Conservation (phyloP, 225 moss, liverwort and hornwort genomes). For the Rhytidiadelphus loreus region DNA sequence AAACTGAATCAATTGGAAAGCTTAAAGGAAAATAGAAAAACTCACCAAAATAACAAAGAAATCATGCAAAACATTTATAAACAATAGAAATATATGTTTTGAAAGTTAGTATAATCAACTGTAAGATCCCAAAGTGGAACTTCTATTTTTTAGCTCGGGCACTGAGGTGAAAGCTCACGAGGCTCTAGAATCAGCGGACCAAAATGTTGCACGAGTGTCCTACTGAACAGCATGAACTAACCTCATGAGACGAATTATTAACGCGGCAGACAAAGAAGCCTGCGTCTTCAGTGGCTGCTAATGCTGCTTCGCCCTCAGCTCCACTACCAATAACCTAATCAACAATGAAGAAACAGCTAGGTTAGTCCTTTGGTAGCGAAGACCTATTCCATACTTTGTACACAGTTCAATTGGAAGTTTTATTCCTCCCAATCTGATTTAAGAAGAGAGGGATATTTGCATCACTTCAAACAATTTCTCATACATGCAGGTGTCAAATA, state of each 20-base stretch:
- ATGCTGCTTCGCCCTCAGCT: slow-evolving; percentile 32
- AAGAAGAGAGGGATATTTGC: background rate
- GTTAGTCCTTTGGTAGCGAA: background rate
- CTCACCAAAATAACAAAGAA: background rate
- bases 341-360: background rate
- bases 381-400: background rate
- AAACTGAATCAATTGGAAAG: background rate
- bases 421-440: background rate
- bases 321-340: slow-evolving; percentile 61
- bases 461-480: background rate
- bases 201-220: background rate
- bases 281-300: slow-evolving; percentile 27
- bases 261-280: slow-evolving; percentile 68
- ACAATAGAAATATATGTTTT: background rate
- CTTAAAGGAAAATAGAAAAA: background rate
- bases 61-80: background rate
- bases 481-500: background rate
- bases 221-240: background rate
- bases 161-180: background rate
- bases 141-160: background rate
- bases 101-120: background rate
- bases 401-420: background rate
- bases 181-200: background rate
- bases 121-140: background rate
- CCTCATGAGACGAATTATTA: slow-evolving; percentile 22